Base-by-base conservation (phyloP, 1,284 basidiomycete species). In the Pisolithus thermaeus region DNA sequence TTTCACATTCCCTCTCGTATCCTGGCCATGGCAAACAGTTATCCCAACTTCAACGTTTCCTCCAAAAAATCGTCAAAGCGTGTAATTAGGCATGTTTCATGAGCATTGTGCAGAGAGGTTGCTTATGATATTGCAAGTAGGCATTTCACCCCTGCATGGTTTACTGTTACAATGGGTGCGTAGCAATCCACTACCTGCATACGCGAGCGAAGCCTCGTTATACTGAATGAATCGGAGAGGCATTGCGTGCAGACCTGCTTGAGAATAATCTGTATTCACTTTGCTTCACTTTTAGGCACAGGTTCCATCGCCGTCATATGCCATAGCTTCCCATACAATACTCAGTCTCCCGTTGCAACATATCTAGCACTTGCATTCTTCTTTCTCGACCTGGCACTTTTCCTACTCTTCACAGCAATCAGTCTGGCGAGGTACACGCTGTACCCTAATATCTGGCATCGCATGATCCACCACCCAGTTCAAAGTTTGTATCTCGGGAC, bases 401-500 rank as follows among this genome's bases (percentile, higher is more conserved):
- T 84, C 58, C 48, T 72, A n/a, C 57, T 76, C 20, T 76, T 84
- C 32, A 62, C 67, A 23, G 53, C 54, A 7, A 67, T 70, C 25
- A 75, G 73, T 7, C 53, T 69, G 3, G 66, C 71, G 25, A 72
- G 81, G 39, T 83, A 81, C 59, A 56, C 65, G 3, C 56, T 76
- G 48, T 85, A 73, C 63, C 79, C 79, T 0, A 70, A 73, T n/a
- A 56, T 69, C 50, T 76, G 76, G 62, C 49, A 44, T 4, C 66
- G 69, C 7, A 74, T 77, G 70, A 53, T 80, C 40, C 64, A 57
- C 7, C 80, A 85, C 57, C 75, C 78, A 0, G 68, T 73, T 3
- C 78, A 85, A 56, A 77, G 81, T 51, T 67, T 86, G 53, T 85
- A 78, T 59, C 68, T 84, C 35, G 81, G 83, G 3, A 74, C 76